Evolutionary conservation across 2,329 filamentous ascomycete species (phyloP).

Genomic region (Pseudomassariella vexata): DNA sequence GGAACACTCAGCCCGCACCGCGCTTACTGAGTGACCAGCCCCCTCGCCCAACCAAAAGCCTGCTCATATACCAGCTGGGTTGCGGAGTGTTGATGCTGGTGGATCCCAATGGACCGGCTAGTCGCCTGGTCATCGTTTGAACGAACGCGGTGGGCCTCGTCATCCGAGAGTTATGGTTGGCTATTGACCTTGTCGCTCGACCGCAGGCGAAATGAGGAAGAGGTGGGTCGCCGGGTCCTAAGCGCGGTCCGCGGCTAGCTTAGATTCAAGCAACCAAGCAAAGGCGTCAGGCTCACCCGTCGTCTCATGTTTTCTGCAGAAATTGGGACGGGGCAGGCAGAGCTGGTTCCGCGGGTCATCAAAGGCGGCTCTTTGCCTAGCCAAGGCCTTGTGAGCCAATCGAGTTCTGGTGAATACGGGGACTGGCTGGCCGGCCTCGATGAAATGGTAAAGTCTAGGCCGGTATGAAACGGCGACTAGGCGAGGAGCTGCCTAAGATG

Average conservation of each 20-base stretch:
- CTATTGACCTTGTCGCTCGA: constrained; percentile 8
- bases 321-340: constrained; percentile 19
- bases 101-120: constrained; percentile 6
- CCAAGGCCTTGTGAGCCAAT: constrained; percentile 13
- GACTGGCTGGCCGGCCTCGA: constrained; percentile 7
- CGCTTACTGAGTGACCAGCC: constrained; percentile 1
- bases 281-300: too few species aligned
- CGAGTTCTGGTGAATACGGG: constrained; percentile 16
- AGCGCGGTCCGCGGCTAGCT: constrained; percentile 21
- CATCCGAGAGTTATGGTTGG: constrained; percentile 22
- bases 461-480: constrained; percentile 11
- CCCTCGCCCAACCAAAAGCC: constrained; percentile 1
- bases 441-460: constrained; percentile 1
- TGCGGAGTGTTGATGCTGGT: constrained; percentile 3
- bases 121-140: constrained; percentile 11
- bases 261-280: too few species aligned
- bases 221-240: constrained; percentile 17
- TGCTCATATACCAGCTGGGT: not conserved
- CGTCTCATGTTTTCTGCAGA: too few species aligned
- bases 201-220: constrained; percentile 15
- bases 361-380: constrained; percentile 8
- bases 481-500: too few species aligned
- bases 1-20: not conserved
- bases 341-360: constrained; percentile 8
- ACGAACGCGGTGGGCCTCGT: constrained; percentile 10